Evolutionary conservation across 2,329 filamentous ascomycete genomes (phyloP), one percentile per base, ranked within the genome.

Genomic region (Fusarium proliferatum): DNA sequence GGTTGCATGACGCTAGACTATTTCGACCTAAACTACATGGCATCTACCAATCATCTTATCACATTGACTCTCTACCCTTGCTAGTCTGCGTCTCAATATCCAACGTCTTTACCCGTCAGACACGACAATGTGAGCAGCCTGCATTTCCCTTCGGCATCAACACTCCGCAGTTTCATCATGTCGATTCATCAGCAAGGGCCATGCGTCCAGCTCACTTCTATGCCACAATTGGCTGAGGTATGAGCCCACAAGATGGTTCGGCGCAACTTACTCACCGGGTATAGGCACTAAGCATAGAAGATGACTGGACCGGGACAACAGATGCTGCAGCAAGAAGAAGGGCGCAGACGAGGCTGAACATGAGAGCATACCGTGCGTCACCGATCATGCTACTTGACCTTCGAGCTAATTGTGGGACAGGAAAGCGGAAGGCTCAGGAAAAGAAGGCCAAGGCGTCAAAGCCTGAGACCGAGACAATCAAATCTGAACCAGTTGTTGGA

Each of bases 221-320:
- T 72, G 69, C 49, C 69, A 3, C 64, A 72, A 39, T 51, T 72
- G 15, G 53, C 39, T 1, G 69, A 70, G 45, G 70, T 73, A 46
- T 9, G 59, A 69, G 8, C 23, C 9, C 1, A 1, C 3, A 7
- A 9, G 10, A 11, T 6, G 11, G 4, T 21, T 3, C 15, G 34
- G 6, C 28, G n/a, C 21, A 38, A 33, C 23, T 55, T 48, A 6
- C 43, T 72, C n/a, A 72, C 61, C 38, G 21, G 43, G 30, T 72
- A 70, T 51, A 85, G 83, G 83, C 83, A 12, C 80, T 69, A 76
- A 79, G 71, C 63, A 76, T 53, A 36, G 79, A 85, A 68, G 85
- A 86, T 58, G 81, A 86, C 76, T 86, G 85, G 84, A 86, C 84
- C 42, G 85, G 85, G 7, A 82, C 78, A 30, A 85, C 72, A 21